Base-by-base conservation (phyloP, 164 flowering plant genomes). In the Cinnamomum chago region DNA sequence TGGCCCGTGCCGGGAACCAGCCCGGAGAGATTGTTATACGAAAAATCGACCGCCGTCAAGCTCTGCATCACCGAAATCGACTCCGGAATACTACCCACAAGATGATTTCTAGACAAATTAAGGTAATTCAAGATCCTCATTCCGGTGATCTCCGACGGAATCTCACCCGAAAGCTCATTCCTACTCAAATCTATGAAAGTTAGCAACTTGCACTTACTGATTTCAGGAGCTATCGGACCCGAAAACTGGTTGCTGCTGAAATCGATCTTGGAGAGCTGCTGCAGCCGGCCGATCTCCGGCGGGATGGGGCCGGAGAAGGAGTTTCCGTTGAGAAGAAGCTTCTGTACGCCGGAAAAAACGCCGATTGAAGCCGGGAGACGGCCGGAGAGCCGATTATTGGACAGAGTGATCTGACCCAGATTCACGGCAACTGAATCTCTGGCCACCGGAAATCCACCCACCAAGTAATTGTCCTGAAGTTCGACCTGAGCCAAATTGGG, bases 1-100 rank as follows among this genome's bases (percentile, higher is more conserved):
- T 96, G 98, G 70, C 99, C 98, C 50, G 92, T 85, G 0, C 87
- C 94, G 2, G 98, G 99, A 65, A 96, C 97, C 79, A 90, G 78
- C 70, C 99, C 99, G 55, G 97, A 87, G 30, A 96, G 87, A 76
- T 94, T 90, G 80, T 96, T 96, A 68, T 90, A 93, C 0, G 97
- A 92, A 67, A 96, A 94, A 86, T 96, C 98, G 25, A 89, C 97
- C 2, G 95, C 84, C 17, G 98, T 94, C 62, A 96, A 84, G 82
- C 99, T 96, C 77, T 94, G 97, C 99, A 96, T 96, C 7, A 82
- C 65, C 12, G 97, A 64, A 65, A 96, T 87, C 0, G 94, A 79
- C 0, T 86, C 50, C 28, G 99, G 99, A 73, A 96, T 92, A 76
- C 80, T 75, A 12, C 99, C 99, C 3, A 83, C 80, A 3, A 96